A percentile compares a stretch with the other conserved stretches of the same genome.
Evolutionary conservation across 352 stramenopile species (phyloP).

Genomic region (Phytophthora tubulina): DNA sequence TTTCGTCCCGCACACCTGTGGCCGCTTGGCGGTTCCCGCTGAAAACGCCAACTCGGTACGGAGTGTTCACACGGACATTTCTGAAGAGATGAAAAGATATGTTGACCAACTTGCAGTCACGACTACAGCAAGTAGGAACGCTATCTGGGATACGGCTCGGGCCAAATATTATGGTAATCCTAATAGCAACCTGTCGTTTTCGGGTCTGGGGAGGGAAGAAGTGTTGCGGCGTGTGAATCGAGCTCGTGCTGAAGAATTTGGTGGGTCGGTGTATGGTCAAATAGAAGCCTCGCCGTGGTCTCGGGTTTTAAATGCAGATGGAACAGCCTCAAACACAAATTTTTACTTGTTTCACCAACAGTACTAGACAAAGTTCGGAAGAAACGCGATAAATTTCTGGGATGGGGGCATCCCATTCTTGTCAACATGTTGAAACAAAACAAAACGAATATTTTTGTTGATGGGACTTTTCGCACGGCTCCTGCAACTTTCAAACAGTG

Average conservation of each 20-base stretch:
- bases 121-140: background rate
- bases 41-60: background rate
- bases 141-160: background rate
- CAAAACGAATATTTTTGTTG: conserved; percentile 4
- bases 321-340: background rate
- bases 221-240: background rate
- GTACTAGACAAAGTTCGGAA: background rate
- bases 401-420: background rate
- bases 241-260: background rate
- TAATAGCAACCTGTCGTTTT: too few relatives aligned
- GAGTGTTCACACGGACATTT: background rate
- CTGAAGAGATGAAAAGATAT: background rate
- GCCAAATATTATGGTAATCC: background rate
- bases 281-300: conserved; percentile 10
- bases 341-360: background rate
- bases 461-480: conserved; percentile 10
- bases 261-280: conserved; percentile 8
- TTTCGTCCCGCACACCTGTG: conserved; percentile 6
- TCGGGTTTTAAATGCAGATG: background rate
- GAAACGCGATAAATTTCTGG: background rate
- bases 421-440: conserved; percentile 8
- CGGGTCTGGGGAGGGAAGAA: background rate
- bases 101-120: background rate
- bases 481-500: conserved; percentile 10
- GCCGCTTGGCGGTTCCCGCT: background rate